Base-by-base conservation (phyloP, 441 rosid species). In the Populus hybrid region DNA sequence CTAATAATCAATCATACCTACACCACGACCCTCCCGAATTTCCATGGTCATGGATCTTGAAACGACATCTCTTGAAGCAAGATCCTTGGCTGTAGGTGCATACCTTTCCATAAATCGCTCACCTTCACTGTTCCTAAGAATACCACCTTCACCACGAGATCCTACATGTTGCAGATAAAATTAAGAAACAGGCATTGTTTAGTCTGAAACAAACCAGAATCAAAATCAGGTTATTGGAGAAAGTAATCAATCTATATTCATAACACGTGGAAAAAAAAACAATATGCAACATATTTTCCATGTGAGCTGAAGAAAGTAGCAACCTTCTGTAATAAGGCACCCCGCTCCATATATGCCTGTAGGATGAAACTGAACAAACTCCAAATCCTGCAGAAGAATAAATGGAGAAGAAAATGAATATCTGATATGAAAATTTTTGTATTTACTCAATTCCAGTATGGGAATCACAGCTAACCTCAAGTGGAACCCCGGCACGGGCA, bases 41-140 rank as follows among this genome's bases (percentile, higher is more conserved):
- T 95, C 99, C 97, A 93, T 92, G 61, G 99, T 95, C 99, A 95
- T 95, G 73, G 99, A 95, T 81, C 99, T 89, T n/a, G 99, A 95
- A 82, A 95, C 99, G 80, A 95, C 97, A 87, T 95, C 98, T 84
- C 99, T 90, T 78, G 99, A 95, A 63, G 99, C 99, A 87, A 95
- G 99, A 89, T 95, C 99, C 83, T 95, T 95, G 69, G 98, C 98
- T 26, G 98, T 93, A 59, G 99, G 99, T 73, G 99, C 99, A 87
- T 95, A 95, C 61, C 99, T 87, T 83, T 95, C 99, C 99, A 95
- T 95, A 80, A 95, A 95, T 66, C 99, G 87, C 78, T 95, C 99
- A 79, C 99, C 99, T 86, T 95, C 99, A 76, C 92, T 88, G 77
- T 95, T 95, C 83, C 98, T 85, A 74, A 95, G 95, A 78, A 95